Percentiles rank a stretch among this genome's conserved stretches.
Conservation (phyloP, 1,284 basidiomycete species). For the Peniophora sp. region DNA sequence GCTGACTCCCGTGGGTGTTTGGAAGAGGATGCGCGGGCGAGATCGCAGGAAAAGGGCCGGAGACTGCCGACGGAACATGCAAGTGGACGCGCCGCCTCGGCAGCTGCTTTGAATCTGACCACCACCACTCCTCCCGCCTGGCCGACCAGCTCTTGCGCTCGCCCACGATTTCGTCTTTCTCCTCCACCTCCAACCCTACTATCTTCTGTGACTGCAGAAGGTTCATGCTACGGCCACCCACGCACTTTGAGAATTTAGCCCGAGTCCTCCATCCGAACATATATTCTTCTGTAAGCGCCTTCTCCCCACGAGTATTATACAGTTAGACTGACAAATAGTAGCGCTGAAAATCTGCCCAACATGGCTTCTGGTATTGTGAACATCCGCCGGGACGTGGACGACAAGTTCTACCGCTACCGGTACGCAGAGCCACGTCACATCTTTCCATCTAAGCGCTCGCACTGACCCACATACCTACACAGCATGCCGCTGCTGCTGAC, state of each 20-base stretch:
- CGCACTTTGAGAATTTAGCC: constrained; percentile 59
- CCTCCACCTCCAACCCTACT: constrained; percentile 24
- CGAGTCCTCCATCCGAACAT: constrained; percentile 49
- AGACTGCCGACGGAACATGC: neutral
- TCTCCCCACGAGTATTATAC: neutral
- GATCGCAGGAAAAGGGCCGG: neutral
- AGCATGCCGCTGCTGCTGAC: constrained; percentile 94
- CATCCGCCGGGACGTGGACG: constrained; percentile 97
- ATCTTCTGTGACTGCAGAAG: constrained; percentile 73
- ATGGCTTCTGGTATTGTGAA: constrained; percentile 90
- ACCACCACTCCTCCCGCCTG: constrained; percentile 11
- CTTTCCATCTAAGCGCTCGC: constrained; percentile 1
- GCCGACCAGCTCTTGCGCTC: constrained; percentile 6
- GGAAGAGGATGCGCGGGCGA: no score
- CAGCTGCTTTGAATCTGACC: neutral
- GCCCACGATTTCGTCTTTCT: constrained; percentile 62
- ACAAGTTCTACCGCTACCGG: constrained; percentile 88
- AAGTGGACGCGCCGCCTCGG: neutral
- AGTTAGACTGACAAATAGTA: constrained; percentile 18
- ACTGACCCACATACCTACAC: constrained; percentile 1
- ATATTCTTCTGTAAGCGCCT: constrained; percentile 44
- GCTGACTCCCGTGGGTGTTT: no score
- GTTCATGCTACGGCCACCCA: constrained; percentile 88
- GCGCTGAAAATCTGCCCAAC: constrained; percentile 56
- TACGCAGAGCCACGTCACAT: constrained; percentile 24